Conservation (phyloP, 139 green algal species). For the Spirogloea muscicola region DNA sequence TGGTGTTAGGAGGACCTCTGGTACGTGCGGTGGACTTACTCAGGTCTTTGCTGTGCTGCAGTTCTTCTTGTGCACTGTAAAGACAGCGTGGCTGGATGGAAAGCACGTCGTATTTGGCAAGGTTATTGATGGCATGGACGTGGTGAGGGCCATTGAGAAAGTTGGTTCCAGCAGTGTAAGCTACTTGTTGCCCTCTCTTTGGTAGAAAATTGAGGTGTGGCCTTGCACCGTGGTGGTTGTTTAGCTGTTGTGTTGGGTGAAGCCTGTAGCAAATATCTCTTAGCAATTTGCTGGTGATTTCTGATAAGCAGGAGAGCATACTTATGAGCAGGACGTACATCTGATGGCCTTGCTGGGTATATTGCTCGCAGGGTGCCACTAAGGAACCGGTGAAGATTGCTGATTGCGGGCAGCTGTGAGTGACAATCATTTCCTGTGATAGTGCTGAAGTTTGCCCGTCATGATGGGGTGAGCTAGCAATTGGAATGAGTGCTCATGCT, state of each 20-base stretch:
- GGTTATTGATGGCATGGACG: slow-evolving; percentile 89
- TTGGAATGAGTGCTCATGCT: too few relatives aligned
- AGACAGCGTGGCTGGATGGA: slow-evolving; percentile 57
- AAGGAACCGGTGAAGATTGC: slow-evolving; percentile 61
- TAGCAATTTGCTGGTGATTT: neutral
- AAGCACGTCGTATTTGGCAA: slow-evolving; percentile 93
- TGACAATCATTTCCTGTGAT: too few relatives aligned
- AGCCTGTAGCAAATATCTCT: too few relatives aligned
- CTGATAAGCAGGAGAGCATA: neutral
- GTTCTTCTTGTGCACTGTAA: slow-evolving; percentile 58
- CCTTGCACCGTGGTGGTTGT: neutral
- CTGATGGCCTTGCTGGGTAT: neutral
- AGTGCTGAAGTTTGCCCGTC: too few relatives aligned
- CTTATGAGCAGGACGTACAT: neutral
- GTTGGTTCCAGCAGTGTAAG: slow-evolving; percentile 58
- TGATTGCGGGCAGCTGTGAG: slow-evolving; percentile 73
- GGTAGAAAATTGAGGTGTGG: neutral
- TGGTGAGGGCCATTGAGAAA: slow-evolving; percentile 86
- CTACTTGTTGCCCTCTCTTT: slow-evolving; percentile 51
- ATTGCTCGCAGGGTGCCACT: slow-evolving; percentile 41
- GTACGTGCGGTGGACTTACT: too few relatives aligned
- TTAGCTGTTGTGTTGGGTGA: neutral
- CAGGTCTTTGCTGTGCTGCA: too few relatives aligned
- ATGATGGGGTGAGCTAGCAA: too few relatives aligned
- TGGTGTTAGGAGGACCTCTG: too few relatives aligned